These are phyloP conservation scores for Hondaea fermentalgiana DNA, from an alignment of 108 stramenopile species.

Conservation along the genomic window DNA sequence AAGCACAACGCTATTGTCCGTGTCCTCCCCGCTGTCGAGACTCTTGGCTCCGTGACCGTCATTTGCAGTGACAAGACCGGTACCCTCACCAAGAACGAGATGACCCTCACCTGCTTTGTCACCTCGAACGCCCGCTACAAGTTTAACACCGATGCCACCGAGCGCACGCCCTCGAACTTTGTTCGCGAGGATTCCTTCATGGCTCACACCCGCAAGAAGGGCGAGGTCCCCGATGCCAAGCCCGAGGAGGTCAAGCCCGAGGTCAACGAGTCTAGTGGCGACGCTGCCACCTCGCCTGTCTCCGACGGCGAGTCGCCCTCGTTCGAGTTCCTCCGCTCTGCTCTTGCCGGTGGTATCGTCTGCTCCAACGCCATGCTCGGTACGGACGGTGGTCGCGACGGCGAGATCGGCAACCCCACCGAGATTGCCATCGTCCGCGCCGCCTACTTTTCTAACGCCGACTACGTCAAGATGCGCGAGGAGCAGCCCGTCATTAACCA, in stretches of 20 bases:
- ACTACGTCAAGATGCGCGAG: conserved; percentile 66
- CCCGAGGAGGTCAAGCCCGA: background rate
- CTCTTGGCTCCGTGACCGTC: conserved; percentile 81
- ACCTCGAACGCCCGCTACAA: conserved; percentile 13
- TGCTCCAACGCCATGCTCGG: conserved; percentile 71
- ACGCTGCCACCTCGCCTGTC: background rate
- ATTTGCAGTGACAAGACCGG: conserved; percentile 93
- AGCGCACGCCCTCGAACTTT: background rate
- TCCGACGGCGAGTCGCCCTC: conserved; percentile 25
- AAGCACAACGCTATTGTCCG: conserved; percentile 77
- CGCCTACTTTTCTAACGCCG: conserved; percentile 55
- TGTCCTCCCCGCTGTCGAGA: conserved; percentile 84
- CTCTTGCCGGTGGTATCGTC: conserved; percentile 60
- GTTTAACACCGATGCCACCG: background rate
- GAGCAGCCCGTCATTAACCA: conserved; percentile 74
- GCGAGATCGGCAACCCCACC: conserved; percentile 74
- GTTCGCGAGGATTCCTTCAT: conserved; percentile 9
- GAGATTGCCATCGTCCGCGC: conserved; percentile 79
- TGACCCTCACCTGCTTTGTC: conserved; percentile 49
- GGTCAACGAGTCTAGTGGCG: background rate
- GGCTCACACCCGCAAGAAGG: background rate
- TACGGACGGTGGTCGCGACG: conserved; percentile 26
- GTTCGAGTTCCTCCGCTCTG: conserved; percentile 49
- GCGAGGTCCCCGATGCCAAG: background rate
- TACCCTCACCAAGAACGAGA: conserved; percentile 91